Evolutionary conservation across 305 asterid species (phyloP).

Genomic region (Fraxinus ornus): DNA sequence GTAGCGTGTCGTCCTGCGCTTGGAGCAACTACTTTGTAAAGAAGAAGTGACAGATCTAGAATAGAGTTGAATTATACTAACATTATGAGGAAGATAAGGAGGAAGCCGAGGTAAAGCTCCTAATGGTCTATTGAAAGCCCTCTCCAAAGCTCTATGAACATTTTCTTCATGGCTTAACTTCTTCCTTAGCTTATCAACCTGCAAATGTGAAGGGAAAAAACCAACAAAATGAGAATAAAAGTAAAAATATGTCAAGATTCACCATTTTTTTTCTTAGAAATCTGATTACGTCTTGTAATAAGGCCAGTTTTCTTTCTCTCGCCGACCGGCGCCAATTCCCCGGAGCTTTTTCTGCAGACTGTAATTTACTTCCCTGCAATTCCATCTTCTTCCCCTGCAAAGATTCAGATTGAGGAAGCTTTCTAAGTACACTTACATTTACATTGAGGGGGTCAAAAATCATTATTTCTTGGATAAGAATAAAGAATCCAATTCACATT

Average conservation of each 20-base stretch:
- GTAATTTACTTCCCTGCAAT: conserved; percentile 24
- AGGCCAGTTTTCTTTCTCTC: conserved; percentile 43
- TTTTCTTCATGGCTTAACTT: conserved; percentile 80
- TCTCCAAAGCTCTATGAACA: conserved; percentile 74
- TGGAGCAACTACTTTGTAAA: neutral
- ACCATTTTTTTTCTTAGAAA: neutral
- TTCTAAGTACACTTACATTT: neutral
- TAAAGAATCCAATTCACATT: neutral
- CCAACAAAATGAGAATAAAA: neutral
- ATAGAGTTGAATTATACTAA: conserved; percentile 26
- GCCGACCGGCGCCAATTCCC: conserved; percentile 27
- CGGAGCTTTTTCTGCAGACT: conserved; percentile 25
- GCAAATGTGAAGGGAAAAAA: conserved; percentile 16
- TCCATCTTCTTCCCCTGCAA: conserved; percentile 40
- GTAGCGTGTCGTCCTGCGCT: neutral
- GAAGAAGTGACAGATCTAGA: neutral
- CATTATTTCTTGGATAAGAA: neutral
- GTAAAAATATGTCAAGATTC: neutral
- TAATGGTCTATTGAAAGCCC: conserved; percentile 78
- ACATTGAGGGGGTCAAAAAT: neutral
- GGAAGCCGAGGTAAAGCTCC: conserved; percentile 89
- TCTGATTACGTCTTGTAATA: conserved; percentile 40
- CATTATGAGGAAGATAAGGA: conserved; percentile 81
- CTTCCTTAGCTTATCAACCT: conserved; percentile 90
- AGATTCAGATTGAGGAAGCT: conserved; percentile 15